These are phyloP conservation scores for Globisporangium lucens DNA, from an alignment of 352 stramenopile species.

Conservation along the genomic window DNA sequence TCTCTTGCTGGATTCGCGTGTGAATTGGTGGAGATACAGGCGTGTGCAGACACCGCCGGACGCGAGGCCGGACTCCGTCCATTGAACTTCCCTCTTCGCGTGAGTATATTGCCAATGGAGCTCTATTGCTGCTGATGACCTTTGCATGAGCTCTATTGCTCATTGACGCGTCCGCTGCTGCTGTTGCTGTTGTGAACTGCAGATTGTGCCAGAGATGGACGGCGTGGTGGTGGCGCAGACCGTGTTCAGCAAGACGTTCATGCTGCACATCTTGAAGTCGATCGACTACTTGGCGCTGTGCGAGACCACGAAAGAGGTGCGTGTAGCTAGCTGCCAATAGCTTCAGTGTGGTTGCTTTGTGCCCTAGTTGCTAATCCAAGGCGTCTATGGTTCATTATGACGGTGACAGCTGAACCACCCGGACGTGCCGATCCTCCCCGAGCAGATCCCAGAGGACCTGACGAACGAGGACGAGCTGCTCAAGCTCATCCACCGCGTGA, in stretches of 20 bases:
- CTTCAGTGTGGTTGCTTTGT: too few relatives aligned
- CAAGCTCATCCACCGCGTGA: constrained; percentile 69
- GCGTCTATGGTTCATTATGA: constrained; percentile 1
- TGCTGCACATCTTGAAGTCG: constrained; percentile 84
- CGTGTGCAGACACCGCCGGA: constrained; percentile 70
- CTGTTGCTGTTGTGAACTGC: background rate
- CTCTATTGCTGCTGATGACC: background rate
- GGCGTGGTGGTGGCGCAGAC: constrained; percentile 77
- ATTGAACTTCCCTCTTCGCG: constrained; percentile 79
- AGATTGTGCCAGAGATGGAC: constrained; percentile 81
- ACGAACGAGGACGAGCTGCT: constrained; percentile 65
- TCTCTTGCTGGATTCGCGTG: background rate
- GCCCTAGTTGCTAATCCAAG: background rate
- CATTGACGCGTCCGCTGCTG: background rate
- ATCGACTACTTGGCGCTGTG: constrained; percentile 81
- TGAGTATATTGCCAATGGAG: constrained; percentile 18
- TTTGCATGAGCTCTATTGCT: background rate
- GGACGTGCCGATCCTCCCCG: constrained; percentile 67
- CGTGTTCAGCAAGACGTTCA: constrained; percentile 80
- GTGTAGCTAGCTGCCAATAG: background rate
- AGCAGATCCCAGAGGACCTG: constrained; percentile 59
- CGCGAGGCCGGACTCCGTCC: constrained; percentile 53
- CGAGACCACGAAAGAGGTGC: constrained; percentile 72
- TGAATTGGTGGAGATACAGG: constrained; percentile 29
- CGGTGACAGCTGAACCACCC: constrained; percentile 65